A percentile compares a stretch with the other conserved stretches of the same genome.
These are phyloP conservation scores for Boletus sensibilis DNA, from an alignment of 768 basidiomycete species.

Conservation along the genomic window DNA sequence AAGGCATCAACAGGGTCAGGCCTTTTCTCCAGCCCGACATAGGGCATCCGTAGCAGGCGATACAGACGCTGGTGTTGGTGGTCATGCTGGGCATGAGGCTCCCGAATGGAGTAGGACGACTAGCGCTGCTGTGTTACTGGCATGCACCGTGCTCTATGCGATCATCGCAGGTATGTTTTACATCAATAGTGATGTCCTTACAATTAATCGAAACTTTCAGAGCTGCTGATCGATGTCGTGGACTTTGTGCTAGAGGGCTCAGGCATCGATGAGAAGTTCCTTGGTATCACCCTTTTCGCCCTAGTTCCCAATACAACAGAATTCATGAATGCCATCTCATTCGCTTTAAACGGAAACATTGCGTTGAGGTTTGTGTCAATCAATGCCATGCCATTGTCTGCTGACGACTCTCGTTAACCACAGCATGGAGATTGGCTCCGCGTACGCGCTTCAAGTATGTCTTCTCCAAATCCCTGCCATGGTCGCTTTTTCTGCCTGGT, in stretches of 20 bases:
- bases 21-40: slow-evolving; percentile 47
- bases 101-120: slow-evolving; percentile 93
- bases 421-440: slow-evolving; percentile 99
- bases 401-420: slow-evolving; percentile 1
- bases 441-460: slow-evolving; percentile 97
- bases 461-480: slow-evolving; percentile 96
- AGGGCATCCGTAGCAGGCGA: slow-evolving; percentile 41
- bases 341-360: slow-evolving; percentile 95
- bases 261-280: slow-evolving; percentile 95
- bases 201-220: slow-evolving; percentile 41
- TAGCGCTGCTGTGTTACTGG: slow-evolving; percentile 86
- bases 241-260: slow-evolving; percentile 89
- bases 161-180: slow-evolving; percentile 81
- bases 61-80: slow-evolving; percentile 47
- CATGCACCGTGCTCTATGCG: slow-evolving; percentile 91
- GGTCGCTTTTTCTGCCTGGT: slow-evolving; percentile 98
- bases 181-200: background rate
- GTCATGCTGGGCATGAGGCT: slow-evolving; percentile 86
- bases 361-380: slow-evolving; percentile 70
- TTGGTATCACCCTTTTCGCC: slow-evolving; percentile 94
- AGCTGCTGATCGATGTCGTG: slow-evolving; percentile 92
- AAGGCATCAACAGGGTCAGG: slow-evolving; percentile 69
- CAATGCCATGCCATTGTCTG: background rate
- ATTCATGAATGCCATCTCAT: slow-evolving; percentile 99
- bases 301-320: slow-evolving; percentile 98